Conservation (phyloP, 2,329 filamentous ascomycete genomes). For the Nigrospora osmanthi region DNA sequence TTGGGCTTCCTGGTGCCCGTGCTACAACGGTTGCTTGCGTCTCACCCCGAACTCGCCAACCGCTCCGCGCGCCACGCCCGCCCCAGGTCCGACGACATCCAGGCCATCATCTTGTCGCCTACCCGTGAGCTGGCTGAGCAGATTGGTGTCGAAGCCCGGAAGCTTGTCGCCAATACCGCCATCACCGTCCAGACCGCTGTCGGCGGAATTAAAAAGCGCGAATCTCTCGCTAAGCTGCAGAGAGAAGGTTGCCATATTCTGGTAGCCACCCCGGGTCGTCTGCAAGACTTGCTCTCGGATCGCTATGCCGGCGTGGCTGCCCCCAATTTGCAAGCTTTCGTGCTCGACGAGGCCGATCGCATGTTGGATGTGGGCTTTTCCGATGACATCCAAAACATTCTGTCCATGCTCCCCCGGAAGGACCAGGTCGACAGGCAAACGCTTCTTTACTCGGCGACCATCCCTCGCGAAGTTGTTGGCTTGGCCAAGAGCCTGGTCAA, state of each 20-base stretch:
- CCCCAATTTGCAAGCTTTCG: conserved; percentile 81
- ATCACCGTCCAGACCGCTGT: conserved; percentile 71
- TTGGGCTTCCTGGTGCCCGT: conserved; percentile 85
- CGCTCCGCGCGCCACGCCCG: conserved; percentile 21
- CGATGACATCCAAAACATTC: conserved; percentile 55
- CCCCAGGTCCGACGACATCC: conserved; percentile 49
- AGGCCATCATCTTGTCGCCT: conserved; percentile 67
- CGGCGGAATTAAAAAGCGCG: conserved; percentile 74
- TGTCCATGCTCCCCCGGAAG: conserved; percentile 53
- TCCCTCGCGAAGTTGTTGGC: conserved; percentile 73
- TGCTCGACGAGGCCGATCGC: conserved; percentile 94
- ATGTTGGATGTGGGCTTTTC: conserved; percentile 94
- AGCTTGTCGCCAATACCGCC: conserved; percentile 56
- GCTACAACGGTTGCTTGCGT: conserved; percentile 67
- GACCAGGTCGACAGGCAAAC: conserved; percentile 69
- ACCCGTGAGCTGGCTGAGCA: conserved; percentile 77
- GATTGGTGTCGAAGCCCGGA: conserved; percentile 71
- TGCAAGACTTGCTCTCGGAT: conserved; percentile 75
- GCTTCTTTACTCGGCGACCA: conserved; percentile 90
- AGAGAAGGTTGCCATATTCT: conserved; percentile 78
- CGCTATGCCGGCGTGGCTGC: conserved; percentile 53
- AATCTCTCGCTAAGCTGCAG: conserved; percentile 61
- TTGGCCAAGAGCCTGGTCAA: conserved; percentile 76
- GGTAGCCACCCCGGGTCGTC: conserved; percentile 81
- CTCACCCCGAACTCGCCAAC: conserved; percentile 53